Percentiles rank a stretch among this genome's conserved stretches.
Evolutionary conservation across 148 eudicot species (phyloP).

Genomic region (Fallopia convolvulus): DNA sequence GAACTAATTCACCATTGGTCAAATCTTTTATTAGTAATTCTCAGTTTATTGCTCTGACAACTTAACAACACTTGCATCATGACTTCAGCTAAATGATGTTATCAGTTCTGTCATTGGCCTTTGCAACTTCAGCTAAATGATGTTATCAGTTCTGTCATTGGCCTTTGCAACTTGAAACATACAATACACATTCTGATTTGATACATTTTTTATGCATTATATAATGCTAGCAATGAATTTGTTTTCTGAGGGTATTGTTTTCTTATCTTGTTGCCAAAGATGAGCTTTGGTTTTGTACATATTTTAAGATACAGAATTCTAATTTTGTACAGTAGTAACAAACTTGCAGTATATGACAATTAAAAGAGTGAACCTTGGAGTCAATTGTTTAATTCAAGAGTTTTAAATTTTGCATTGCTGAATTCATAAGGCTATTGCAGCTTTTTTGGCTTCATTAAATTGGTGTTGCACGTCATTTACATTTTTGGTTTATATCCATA

Average conservation of each 20-base stretch:
- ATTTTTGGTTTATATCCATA: too few species aligned
- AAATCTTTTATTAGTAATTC: constrained; percentile 1
- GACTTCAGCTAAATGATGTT: neutral
- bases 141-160: too few species aligned
- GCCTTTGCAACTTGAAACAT: neutral
- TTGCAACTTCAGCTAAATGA: too few species aligned
- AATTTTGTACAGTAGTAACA: neutral
- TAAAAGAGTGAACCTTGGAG: too few species aligned
- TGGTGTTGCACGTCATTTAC: too few species aligned
- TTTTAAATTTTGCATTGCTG: too few species aligned
- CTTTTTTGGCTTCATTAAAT: too few species aligned
- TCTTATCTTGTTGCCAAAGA: constrained; percentile 1
- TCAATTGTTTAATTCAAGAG: too few species aligned
- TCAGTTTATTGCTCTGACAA: neutral
- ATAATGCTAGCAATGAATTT: neutral
- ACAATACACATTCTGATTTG: neutral
- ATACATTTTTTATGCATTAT: neutral
- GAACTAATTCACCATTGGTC: neutral
- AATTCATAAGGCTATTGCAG: too few species aligned
- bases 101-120: constrained; percentile 5
- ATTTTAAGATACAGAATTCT: neutral
- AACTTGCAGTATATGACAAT: too few species aligned
- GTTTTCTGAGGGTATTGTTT: constrained; percentile 1
- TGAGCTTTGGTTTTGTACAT: neutral
- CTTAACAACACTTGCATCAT: neutral